Base-by-base conservation (phyloP, 352 stramenopile genomes). In the Stephanocyclus meneghinianus region DNA sequence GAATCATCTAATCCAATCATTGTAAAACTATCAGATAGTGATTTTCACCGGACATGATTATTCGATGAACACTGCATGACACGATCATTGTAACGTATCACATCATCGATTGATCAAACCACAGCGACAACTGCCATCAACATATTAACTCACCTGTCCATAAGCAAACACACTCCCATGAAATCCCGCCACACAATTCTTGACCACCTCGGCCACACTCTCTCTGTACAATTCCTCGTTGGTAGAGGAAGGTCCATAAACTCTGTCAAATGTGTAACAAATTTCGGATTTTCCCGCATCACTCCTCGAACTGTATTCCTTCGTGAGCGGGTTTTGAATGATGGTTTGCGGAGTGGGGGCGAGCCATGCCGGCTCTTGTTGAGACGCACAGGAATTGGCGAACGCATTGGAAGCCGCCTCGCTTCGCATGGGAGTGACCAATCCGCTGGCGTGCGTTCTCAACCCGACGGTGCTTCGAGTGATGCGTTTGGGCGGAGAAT, bases 121-220 rank as follows among this genome's bases (percentile, higher is more conserved):
- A 65, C 29, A 21, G 30, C 47, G 11, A 50, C 9, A n/a, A 66
- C 35, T 48, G 40, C 26, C 3, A 62, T 40, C 32, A 62, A 53
- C 15, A 50, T 6, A 18, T n/a, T 2, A n/a, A 56, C 30, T 48
- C 37, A 68, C 60, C 60, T 79, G 71, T 50, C 71, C 71, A 61
- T 79, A 79, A 26, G 62, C 61, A 72, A 79, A 79, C 8, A 79
- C 71, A 63, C 71, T 79, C 11, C 71, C 71, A 63, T 79, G 71
- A 73, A 68, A 79, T 45, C 71, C 71, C 6, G 62, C 40, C 11
- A 79, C 71, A 40, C 69, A 59, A 53, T 42, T 69, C 9, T 18
- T 26, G 4, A 79, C 60, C 9, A 79, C 48, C 1, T 29, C 37
- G 2, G 42, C 2, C 6, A 79, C 47, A 56, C 45, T 45, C 37